Percentiles rank a stretch among this genome's conserved stretches.
These are phyloP conservation scores for Drechslerella coelobrocha DNA, from an alignment of 2,329 filamentous ascomycete species.

Conservation along the genomic window DNA sequence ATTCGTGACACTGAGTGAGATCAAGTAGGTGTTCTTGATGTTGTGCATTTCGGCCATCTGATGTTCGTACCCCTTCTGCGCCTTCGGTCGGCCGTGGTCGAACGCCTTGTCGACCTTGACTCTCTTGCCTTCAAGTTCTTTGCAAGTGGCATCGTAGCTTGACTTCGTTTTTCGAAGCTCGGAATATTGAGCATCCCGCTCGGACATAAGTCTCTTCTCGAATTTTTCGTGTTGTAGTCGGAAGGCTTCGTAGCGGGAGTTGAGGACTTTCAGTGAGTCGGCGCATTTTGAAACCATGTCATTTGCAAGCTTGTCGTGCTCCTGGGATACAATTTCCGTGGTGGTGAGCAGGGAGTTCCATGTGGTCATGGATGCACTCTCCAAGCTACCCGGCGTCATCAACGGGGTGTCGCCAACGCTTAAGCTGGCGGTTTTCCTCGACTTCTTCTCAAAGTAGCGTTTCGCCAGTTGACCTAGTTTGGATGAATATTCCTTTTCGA, in stretches of 20 bases:
- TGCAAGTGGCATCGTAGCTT: slow-evolving; percentile 90
- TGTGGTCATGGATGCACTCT: slow-evolving; percentile 94
- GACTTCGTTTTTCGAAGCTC: slow-evolving; percentile 89
- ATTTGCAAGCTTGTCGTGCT: slow-evolving; percentile 84
- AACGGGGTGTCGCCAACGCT: slow-evolving; percentile 92
- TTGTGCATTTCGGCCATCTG: slow-evolving; percentile 96
- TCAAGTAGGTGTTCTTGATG: slow-evolving; percentile 96
- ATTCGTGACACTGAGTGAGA: slow-evolving; percentile 94
- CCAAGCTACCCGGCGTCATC: slow-evolving; percentile 92
- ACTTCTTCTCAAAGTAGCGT: slow-evolving; percentile 97
- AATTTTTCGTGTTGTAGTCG: slow-evolving; percentile 91
- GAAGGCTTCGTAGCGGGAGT: slow-evolving; percentile 81
- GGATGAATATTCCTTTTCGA: slow-evolving; percentile 95
- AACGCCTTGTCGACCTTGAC: slow-evolving; percentile 96
- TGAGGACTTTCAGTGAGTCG: slow-evolving; percentile 80
- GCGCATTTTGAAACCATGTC: slow-evolving; percentile 81
- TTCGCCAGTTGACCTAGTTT: slow-evolving; percentile 87
- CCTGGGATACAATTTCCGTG: slow-evolving; percentile 82
- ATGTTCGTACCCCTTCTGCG: slow-evolving; percentile 88
- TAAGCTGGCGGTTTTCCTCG: slow-evolving; percentile 81
- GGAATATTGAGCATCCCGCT: slow-evolving; percentile 80
- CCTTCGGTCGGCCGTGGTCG: slow-evolving; percentile 72
- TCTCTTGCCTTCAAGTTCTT: slow-evolving; percentile 90
- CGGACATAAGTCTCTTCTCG: slow-evolving; percentile 84
- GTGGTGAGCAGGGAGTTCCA: slow-evolving; percentile 94